These are phyloP conservation scores for Chloroidium sp. DNA, from an alignment of 163 green algal species.

Conservation along the genomic window DNA sequence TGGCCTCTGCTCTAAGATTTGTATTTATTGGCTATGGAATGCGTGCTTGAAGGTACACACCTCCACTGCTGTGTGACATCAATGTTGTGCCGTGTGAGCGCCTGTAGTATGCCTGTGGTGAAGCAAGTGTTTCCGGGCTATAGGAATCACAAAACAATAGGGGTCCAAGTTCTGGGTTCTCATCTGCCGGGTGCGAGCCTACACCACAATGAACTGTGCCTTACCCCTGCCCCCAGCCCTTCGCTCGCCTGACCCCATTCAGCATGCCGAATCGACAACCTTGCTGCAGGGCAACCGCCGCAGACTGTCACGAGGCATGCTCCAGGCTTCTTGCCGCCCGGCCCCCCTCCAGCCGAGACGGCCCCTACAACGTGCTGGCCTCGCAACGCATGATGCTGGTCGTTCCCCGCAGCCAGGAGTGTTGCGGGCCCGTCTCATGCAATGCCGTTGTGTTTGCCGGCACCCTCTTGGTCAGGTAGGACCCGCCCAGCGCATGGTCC, in stretches of 20 bases:
- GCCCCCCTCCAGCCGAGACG: not conserved
- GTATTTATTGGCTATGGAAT: too few species aligned
- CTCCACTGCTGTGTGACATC: too few species aligned
- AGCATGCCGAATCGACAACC: not conserved
- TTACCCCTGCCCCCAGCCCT: not conserved
- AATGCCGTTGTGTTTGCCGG: slow-evolving; percentile 36
- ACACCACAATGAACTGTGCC: not conserved
- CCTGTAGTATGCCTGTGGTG: too few species aligned
- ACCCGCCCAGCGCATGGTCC: not conserved
- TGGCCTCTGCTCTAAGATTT: too few species aligned
- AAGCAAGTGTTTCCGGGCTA: too few species aligned
- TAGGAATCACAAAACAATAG: too few species aligned
- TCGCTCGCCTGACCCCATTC: not conserved
- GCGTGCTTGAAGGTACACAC: too few species aligned
- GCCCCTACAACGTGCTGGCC: slow-evolving; percentile 67
- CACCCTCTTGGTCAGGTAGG: slow-evolving; percentile 13
- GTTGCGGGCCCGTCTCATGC: slow-evolving; percentile 22
- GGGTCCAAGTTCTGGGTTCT: not conserved
- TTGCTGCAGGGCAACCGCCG: not conserved
- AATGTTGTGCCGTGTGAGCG: too few species aligned
- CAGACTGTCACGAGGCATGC: not conserved
- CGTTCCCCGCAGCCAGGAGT: slow-evolving; percentile 48
- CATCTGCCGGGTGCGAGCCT: not conserved
- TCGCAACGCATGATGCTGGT: slow-evolving; percentile 51
- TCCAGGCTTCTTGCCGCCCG: not conserved